Conservation (phyloP, 345 rosid species). For the Psidium friedrichsthalianum region DNA sequence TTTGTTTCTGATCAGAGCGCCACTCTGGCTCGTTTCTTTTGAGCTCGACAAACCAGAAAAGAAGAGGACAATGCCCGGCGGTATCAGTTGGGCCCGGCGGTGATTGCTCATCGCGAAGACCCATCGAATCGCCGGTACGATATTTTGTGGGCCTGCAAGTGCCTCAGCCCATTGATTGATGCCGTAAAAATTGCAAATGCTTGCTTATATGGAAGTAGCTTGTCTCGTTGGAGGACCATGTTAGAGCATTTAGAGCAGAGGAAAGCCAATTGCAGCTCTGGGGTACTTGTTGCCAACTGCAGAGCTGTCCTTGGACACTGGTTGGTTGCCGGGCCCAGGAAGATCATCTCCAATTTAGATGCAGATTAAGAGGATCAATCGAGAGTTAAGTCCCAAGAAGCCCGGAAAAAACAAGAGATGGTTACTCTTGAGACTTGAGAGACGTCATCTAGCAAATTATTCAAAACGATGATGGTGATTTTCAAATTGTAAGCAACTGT, state of each 20-base stretch:
- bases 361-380: not conserved
- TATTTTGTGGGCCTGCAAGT: not conserved
- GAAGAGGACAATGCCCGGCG: not conserved
- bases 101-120: not conserved
- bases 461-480: not conserved
- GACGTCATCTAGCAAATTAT: not conserved
- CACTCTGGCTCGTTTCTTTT: not conserved
- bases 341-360: not conserved
- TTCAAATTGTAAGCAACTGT: not conserved
- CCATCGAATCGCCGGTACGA: not conserved
- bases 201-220: not conserved
- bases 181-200: not conserved
- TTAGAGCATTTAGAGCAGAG: not conserved
- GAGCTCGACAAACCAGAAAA: not conserved
- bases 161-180: not conserved
- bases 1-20: not conserved
- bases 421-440: not conserved
- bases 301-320: not conserved
- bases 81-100: not conserved
- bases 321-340: not conserved
- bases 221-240: not conserved
- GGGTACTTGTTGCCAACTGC: not conserved
- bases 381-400: not conserved
- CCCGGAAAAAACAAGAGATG: not conserved
- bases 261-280: not conserved